phyloP scores from a whole-genome alignment of 2,329 filamentous ascomycete species.

The Neonectria faginata region DNA sequence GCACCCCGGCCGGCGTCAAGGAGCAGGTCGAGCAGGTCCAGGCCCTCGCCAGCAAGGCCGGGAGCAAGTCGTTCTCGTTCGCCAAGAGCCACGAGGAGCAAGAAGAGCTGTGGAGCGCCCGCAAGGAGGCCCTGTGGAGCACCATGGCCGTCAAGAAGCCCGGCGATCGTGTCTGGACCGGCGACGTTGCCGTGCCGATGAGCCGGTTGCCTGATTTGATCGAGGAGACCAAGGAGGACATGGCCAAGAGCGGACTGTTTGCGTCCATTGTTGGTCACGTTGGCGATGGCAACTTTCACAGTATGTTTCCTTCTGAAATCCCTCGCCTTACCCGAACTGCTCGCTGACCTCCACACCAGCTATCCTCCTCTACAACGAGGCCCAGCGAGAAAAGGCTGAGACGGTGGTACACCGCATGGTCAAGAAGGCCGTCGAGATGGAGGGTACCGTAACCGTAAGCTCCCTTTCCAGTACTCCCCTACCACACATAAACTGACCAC shows the following conservation, averaged over 20 bases:
- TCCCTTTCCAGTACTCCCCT: background rate
- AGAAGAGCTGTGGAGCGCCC: conserved; percentile 82
- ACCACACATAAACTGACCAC: background rate
- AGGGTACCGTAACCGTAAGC: conserved; percentile 81
- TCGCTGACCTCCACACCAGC: conserved; percentile 48
- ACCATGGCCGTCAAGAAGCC: conserved; percentile 75
- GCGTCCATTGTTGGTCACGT: conserved; percentile 75
- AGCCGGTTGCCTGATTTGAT: conserved; percentile 79
- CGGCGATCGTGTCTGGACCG: conserved; percentile 84
- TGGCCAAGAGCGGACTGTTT: conserved; percentile 57
- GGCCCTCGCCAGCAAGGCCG: conserved; percentile 69
- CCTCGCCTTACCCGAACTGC: background rate
- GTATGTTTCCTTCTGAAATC: conserved; percentile 47
- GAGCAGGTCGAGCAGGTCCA: conserved; percentile 80
- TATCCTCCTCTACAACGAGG: conserved; percentile 71
- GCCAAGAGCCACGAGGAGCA: conserved; percentile 77
- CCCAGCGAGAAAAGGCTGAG: conserved; percentile 74
- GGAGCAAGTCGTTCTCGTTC: conserved; percentile 81
- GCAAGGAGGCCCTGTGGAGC: conserved; percentile 87
- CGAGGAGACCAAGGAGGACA: conserved; percentile 72
- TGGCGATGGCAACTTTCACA: conserved; percentile 84
- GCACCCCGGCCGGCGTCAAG: conserved; percentile 76
- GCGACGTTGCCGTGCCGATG: conserved; percentile 87
- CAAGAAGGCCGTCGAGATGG: conserved; percentile 84
- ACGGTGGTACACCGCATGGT: conserved; percentile 85